These are phyloP conservation scores for Pyracantha coccinea DNA, from an alignment of 331 rosid species.

Conservation along the genomic window DNA sequence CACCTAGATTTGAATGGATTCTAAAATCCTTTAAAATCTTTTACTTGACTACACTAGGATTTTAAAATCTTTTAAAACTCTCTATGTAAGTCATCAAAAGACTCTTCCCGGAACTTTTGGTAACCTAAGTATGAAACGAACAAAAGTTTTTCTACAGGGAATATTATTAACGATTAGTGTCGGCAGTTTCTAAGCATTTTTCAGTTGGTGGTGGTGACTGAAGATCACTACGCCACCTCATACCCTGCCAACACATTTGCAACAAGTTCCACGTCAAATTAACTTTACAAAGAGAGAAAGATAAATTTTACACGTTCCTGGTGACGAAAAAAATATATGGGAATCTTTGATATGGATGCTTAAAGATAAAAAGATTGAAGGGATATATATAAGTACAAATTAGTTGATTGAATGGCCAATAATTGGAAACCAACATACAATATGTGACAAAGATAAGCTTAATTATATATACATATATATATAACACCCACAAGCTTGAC, in stretches of 20 bases:
- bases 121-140: neutral
- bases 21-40: too few species aligned
- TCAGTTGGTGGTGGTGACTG: slow-evolving; percentile 13
- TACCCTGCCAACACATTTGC: neutral
- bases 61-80: too few species aligned
- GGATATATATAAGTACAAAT: neutral
- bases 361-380: neutral
- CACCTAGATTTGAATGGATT: too few species aligned
- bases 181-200: slow-evolving; percentile 28
- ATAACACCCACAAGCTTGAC: slow-evolving; percentile 7
- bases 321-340: neutral
- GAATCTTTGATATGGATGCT: slow-evolving; percentile 12
- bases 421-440: neutral
- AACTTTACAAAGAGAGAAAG: neutral
- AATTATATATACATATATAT: neutral
- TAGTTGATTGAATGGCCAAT: neutral
- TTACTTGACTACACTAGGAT: too few species aligned
- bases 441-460: slow-evolving; percentile 10
- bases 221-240: slow-evolving; percentile 42
- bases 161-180: slow-evolving; percentile 9
- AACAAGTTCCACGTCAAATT: slow-evolving; percentile 14
- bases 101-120: too few species aligned
- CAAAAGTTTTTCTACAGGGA: slow-evolving; percentile 8
- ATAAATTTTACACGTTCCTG: too few species aligned
- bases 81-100: too few species aligned